phyloP scores from a whole-genome alignment of 371 early-diverging fungal species.

The Dentiscutata heterogama region DNA sequence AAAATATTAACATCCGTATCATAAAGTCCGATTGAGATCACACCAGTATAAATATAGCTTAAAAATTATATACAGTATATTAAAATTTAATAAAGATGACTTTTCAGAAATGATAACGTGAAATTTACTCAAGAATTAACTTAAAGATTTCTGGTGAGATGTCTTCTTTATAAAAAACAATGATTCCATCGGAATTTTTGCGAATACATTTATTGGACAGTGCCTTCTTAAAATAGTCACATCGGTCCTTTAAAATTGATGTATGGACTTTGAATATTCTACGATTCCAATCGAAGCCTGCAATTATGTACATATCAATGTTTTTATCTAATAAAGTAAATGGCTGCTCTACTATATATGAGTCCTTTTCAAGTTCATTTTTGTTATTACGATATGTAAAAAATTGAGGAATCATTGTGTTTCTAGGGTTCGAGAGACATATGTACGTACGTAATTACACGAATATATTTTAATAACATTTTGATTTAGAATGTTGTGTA shows the following conservation, averaged over 20 bases:
- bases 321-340: too few relatives aligned
- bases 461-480: too few relatives aligned
- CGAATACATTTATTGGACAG: background rate
- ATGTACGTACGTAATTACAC: too few relatives aligned
- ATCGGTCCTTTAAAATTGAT: constrained; percentile 4
- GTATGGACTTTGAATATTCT: background rate
- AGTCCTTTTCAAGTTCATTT: too few relatives aligned
- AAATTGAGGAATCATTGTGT: too few relatives aligned
- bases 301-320: background rate
- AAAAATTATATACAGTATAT: background rate
- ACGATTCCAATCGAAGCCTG: background rate
- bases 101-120: background rate
- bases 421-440: too few relatives aligned
- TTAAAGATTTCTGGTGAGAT: background rate
- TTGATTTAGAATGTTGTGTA: too few relatives aligned
- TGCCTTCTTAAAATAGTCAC: constrained; percentile 16
- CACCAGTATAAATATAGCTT: background rate
- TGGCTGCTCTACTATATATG: too few relatives aligned
- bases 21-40: background rate
- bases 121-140: background rate
- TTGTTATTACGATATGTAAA: too few relatives aligned
- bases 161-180: constrained; percentile 18
- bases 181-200: background rate
- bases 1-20: background rate
- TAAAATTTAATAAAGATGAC: background rate